Evolutionary conservation across 2,329 filamentous ascomycete species (phyloP), one percentile per base, ranked within the genome.

Genomic region (Exophiala sp.): DNA sequence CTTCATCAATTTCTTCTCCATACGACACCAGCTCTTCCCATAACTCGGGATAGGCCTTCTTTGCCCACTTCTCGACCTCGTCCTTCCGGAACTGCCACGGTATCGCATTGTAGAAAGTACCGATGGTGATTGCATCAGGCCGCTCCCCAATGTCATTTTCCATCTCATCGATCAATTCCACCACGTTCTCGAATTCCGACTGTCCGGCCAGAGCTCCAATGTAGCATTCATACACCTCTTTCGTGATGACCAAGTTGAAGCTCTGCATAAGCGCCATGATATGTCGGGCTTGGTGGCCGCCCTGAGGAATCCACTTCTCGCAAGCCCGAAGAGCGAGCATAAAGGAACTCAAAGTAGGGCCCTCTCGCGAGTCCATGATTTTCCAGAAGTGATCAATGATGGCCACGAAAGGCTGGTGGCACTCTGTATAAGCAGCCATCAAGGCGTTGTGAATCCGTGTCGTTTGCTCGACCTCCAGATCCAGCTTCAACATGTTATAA

Each of bases 401-500:
- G 79, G 78, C 23, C 22, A 50, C 43, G 29, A 76, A 69, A 0
- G 84, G 75, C 56, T 82, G 74, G 5, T 79, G 85, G 61, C 82
- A 86, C 1, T 80, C 78, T 1, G 82, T 80, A 64, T 95, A 91
- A 0, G 88, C 90, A 10, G 93, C 75, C 82, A 98, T 95, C 42
- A 97, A 72, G 0, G 85, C 82, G 61, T 95, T 97, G 60, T 85
- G 81, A 1, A 97, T 73, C 48, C 73, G 75, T 0, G 91, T 97
- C 59, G 79, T 82, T 3, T 84, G 77, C 59, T 90, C 82, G 30
- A 97, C 77, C 35, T 80, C 79, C n/a, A 83, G 77, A 66, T 98
- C 93, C 66, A 96, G 83, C 70, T 95, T 97, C 58, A 96, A 76
- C 80, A 95, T 91, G 64, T 96, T 95, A 70, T 95, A 86, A 1